Evolutionary conservation across 768 basidiomycete species (phyloP), one percentile per base, ranked within the genome.

Genomic region (Pisolithus sp.): DNA sequence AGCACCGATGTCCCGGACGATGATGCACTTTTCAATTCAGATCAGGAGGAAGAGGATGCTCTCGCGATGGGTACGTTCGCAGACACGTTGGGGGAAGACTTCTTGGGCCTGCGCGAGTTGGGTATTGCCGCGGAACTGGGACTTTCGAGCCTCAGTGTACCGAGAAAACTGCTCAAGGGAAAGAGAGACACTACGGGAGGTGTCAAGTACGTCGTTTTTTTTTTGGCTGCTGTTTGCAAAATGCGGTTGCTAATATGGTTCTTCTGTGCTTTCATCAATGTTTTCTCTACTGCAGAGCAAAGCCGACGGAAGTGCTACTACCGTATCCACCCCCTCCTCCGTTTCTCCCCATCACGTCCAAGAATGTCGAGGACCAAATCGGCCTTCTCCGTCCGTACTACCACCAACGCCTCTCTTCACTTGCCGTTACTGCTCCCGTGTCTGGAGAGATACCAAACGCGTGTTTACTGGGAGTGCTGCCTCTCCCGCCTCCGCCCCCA

Each of bases 101-200:
- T 94, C 70, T 78, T 97, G 12, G 94, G 94, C 10, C 75, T 97
- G 24, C 79, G 82, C 46, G 92, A 89, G 62, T 71, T 93, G 41
- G 94, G 93, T 28, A 90, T 96, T 47, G 93, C 91, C 20, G 79
- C 78, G 40, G 94, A 96, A 62, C 76, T 88, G 46, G 90, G 89
- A 13, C 71, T 95, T 54, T 78, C 85, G 15, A 85, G 78, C 57
- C 76, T 97, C 49, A 79, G 76, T 17, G 78, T 95, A 34, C 94
- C 94, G 9, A 85, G 84, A 68, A 78, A 74, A 54, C 68, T 97
- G 30, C 78, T 93, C 65, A 81, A 79, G 62, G 77, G 81, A 53
- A 85, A 84, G 70, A 79, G 62, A 45, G 70, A 53, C 58, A 71
- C 58, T 67, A 57, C 73, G 24, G 57, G 69, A 38, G 54, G 73